Conservation (phyloP, 768 basidiomycete genomes). For the Termitomyces sp. region DNA sequence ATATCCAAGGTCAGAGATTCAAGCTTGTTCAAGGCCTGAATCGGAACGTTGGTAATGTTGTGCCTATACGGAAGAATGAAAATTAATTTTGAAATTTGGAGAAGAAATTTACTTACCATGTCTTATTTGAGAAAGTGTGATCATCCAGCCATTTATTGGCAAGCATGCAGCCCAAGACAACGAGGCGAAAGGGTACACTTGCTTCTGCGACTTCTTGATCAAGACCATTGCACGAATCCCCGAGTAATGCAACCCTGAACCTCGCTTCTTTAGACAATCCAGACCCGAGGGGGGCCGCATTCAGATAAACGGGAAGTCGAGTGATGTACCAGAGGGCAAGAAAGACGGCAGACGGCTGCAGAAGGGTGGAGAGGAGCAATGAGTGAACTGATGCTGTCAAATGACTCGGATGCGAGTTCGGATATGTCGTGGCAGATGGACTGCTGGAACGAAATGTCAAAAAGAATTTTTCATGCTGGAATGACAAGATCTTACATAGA, state of each 20-base stretch:
- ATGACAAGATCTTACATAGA: conserved; percentile 41
- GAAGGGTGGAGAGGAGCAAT: conserved; percentile 67
- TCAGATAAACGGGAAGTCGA: conserved; percentile 66
- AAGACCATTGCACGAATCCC: conserved; percentile 34
- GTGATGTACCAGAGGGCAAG: conserved; percentile 81
- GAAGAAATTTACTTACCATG: conserved; percentile 49
- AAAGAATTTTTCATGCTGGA: conserved; percentile 3
- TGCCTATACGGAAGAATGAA: conserved; percentile 44
- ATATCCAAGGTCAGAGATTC: conserved; percentile 69
- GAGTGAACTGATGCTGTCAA: conserved; percentile 63
- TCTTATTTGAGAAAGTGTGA: conserved; percentile 86
- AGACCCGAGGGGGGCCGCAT: conserved; percentile 39
- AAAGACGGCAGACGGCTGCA: conserved; percentile 78
- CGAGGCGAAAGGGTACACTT: conserved; percentile 63
- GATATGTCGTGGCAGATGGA: conserved; percentile 30
- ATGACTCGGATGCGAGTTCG: conserved; percentile 42
- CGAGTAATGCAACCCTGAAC: conserved; percentile 61
- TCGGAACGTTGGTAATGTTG: conserved; percentile 70
- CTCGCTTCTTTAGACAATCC: conserved; percentile 54
- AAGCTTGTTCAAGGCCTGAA: conserved; percentile 62
- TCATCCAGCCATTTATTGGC: conserved; percentile 89
- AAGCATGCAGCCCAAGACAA: conserved; percentile 78
- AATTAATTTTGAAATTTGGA: conserved; percentile 5
- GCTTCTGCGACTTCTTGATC: conserved; percentile 49
- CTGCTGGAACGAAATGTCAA: conserved; percentile 16